Evolutionary conservation across 1,284 basidiomycete species (phyloP), one percentile per base, ranked within the genome.

Genomic region (Trichosporon sp.): DNA sequence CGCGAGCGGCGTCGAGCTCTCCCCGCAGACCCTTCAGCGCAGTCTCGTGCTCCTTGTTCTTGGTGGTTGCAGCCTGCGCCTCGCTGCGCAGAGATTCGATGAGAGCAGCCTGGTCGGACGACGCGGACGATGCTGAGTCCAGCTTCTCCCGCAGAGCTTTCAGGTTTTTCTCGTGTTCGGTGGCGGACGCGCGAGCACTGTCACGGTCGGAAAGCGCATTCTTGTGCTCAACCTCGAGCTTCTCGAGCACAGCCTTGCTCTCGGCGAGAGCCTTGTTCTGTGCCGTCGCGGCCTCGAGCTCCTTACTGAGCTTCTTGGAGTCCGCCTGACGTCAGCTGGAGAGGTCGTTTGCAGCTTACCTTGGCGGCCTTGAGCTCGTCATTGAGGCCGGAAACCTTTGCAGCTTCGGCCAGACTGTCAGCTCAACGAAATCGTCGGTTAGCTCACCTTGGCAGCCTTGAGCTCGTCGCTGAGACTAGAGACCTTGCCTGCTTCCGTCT

Each of bases 321-420:
- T 68, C 59, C 19, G 56, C 48, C 73, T 74, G 51, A 6, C 1
- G 26, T 71, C 26, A 71, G 70, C 51, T 7, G 6, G 5, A 26
- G 10, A 37, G 4, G 7, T 21, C 1, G 1, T 3, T 10, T 10
- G 8, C 14, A 40, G 73, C 77, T 40, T 69, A 78, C 77, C 67
- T 74, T 75, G 7, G 69, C 67, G 32, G 76, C 75, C 67, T 73
- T 73, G 10, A 76, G 66, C 70, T 76, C 68, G 37, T 74, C 59
- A 32, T 11, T 63, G 31, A 63, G 31, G 5, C 16, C 16, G 16
- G 59, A n/a, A 2, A 63, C 59, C 35, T 63, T 63, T 1, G 31
- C 59, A n/a, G 59, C 59, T 35, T 63, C 59, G 32, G 43, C 43
- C 43, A n/a, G 43, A 4, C 2, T 26, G 16, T 46, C 16, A 46